Evolutionary conservation across 768 basidiomycete species (phyloP).

Genomic region (Sporobolomyces roseus): DNA sequence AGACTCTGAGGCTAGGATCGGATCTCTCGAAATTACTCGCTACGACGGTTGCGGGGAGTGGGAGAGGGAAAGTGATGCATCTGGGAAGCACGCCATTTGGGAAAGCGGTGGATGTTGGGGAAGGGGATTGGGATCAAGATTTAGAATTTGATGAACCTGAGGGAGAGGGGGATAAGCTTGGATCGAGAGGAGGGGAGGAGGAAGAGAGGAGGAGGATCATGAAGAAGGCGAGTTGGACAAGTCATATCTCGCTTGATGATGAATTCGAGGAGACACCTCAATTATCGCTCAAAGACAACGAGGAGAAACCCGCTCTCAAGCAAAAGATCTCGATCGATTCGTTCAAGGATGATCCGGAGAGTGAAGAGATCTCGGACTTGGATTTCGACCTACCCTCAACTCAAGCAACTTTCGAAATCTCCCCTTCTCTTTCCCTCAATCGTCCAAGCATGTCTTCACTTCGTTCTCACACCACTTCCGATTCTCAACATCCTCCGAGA

Average conservation of each 20-base stretch:
- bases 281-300: not conserved
- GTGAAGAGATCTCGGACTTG: slow-evolving; percentile 19
- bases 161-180: not conserved
- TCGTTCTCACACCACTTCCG: not conserved
- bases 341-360: slow-evolving; percentile 4
- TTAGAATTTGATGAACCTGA: slow-evolving; percentile 20
- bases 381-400: slow-evolving; percentile 37
- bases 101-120: slow-evolving; percentile 4
- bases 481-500: not conserved
- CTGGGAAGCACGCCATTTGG: slow-evolving; percentile 30
- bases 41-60: not conserved
- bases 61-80: slow-evolving; percentile 17
- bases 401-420: slow-evolving; percentile 14
- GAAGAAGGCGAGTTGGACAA: slow-evolving; percentile 37
- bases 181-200: not conserved
- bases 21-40: slow-evolving; percentile 27
- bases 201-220: not conserved
- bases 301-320: not conserved
- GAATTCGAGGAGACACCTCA: slow-evolving; percentile 14
- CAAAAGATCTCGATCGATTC: slow-evolving; percentile 9
- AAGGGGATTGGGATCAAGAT: slow-evolving; percentile 41
- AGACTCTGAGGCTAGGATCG: slow-evolving; percentile 23
- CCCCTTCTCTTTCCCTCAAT: slow-evolving; percentile 3
- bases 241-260: slow-evolving; percentile 28
- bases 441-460: not conserved